Evolutionary conservation across 257 asterid genomes (phyloP).

Genomic region (Solanum bulbocastanum): DNA sequence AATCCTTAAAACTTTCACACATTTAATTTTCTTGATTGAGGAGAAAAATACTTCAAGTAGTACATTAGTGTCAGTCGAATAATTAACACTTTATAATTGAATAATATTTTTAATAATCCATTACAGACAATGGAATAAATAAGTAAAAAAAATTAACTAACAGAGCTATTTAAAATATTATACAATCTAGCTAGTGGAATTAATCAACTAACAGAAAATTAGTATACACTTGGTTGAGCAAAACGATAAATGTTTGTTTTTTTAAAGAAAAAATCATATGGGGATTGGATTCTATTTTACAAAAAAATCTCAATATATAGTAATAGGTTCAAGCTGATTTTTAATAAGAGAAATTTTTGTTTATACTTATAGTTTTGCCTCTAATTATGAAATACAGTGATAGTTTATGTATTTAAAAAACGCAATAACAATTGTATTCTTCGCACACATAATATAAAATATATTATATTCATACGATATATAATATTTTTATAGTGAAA

Average conservation of each 20-base stretch:
- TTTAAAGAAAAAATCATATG: neutral
- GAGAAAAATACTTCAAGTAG: neutral
- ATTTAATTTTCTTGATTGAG: neutral
- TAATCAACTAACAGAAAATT: neutral
- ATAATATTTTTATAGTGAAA: neutral
- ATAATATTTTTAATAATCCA: neutral
- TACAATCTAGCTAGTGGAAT: neutral
- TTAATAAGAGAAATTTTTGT: neutral
- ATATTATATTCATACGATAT: too few species aligned
- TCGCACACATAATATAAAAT: neutral
- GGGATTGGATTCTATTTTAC: constrained; percentile 20
- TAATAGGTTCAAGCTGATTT: constrained; percentile 11
- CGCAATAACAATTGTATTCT: too few species aligned
- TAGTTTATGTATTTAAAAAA: neutral
- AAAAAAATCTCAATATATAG: constrained; percentile 3
- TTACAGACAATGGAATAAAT: neutral
- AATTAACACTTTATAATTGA: neutral
- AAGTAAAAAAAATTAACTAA: neutral
- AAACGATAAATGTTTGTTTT: neutral
- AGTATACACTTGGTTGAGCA: neutral
- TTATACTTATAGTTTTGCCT: neutral
- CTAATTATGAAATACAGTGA: neutral
- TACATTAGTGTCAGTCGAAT: neutral
- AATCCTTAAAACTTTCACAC: neutral
- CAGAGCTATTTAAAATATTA: neutral